phyloP scores from a whole-genome alignment of 2,329 filamentous ascomycete genomes.

The Ilyonectria sp. region DNA sequence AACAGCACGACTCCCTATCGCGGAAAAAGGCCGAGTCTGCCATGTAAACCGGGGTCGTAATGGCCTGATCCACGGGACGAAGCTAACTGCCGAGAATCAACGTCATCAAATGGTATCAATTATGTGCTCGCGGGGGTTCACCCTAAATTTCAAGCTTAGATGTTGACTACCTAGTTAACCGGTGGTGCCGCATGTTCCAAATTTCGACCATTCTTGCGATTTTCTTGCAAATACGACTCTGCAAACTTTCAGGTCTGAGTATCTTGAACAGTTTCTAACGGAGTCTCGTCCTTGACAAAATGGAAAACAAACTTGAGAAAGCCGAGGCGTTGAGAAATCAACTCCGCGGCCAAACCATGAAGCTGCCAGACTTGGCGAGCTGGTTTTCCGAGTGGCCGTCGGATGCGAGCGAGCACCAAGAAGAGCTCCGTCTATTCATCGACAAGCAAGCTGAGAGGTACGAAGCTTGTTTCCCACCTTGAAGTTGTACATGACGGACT shows the following conservation, averaged over 20 bases:
- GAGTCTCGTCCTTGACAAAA: neutral
- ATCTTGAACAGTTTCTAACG: neutral
- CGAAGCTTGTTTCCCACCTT: neutral
- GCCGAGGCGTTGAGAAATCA: neutral
- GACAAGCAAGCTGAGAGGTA: neutral
- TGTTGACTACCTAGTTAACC: neutral
- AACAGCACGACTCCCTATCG: too few relatives aligned
- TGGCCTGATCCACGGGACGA: neutral
- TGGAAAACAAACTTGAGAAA: neutral
- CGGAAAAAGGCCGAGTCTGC: neutral
- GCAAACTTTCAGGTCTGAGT: neutral
- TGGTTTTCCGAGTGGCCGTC: neutral
- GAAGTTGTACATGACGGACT: neutral
- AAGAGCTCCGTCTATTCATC: neutral
- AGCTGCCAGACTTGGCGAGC: neutral
- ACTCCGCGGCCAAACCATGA: neutral
- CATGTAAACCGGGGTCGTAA: neutral
- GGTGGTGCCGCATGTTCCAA: neutral
- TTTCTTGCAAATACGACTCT: neutral
- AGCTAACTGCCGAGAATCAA: neutral
- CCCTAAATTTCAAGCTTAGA: neutral
- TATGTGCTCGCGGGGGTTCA: too few relatives aligned
- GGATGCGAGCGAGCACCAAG: neutral
- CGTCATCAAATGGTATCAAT: neutral
- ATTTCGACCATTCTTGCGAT: neutral